Conservation (phyloP, 2,329 filamentous ascomycete genomes). For the Hypoxylon sp. region DNA sequence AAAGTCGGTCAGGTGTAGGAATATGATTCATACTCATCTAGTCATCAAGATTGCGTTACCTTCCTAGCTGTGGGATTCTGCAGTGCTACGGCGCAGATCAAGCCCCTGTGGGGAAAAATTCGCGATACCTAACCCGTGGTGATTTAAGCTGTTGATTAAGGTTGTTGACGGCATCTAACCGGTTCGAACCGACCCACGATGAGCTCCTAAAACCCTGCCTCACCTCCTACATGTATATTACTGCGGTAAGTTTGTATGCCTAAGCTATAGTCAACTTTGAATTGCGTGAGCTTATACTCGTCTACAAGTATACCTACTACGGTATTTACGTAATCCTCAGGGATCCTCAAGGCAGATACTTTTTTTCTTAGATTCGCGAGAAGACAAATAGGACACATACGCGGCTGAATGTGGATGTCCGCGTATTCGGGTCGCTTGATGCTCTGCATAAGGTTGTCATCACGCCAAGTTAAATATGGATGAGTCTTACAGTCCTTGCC, state of each 20-base stretch:
- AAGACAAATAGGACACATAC: not conserved
- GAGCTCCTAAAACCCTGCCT: not conserved
- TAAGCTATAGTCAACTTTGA: too few species aligned
- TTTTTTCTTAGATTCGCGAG: not conserved
- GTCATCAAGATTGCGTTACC: not conserved
- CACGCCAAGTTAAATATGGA: constrained; percentile 1
- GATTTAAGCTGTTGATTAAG: constrained; percentile 3
- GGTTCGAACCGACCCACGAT: constrained; percentile 9
- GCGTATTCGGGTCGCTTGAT: constrained; percentile 5
- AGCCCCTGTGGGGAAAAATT: not conserved
- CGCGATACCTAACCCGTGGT: not conserved
- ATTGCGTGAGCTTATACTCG: not conserved
- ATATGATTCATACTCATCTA: constrained; percentile 8
- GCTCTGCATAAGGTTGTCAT: constrained; percentile 1
- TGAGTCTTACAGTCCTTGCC: not conserved
- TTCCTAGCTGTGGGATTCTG: constrained; percentile 5
- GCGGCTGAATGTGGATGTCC: constrained; percentile 11
- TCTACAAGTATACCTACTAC: not conserved
- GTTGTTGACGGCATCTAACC: constrained; percentile 2
- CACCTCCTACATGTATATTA: not conserved
- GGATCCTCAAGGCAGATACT: not conserved
- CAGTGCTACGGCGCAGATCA: constrained; percentile 5
- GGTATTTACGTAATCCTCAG: not conserved
- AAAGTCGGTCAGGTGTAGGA: not conserved
- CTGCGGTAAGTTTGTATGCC: not conserved